Conservation (phyloP, 2,329 filamentous ascomycete genomes). For the Xylariomycetidae sp. region DNA sequence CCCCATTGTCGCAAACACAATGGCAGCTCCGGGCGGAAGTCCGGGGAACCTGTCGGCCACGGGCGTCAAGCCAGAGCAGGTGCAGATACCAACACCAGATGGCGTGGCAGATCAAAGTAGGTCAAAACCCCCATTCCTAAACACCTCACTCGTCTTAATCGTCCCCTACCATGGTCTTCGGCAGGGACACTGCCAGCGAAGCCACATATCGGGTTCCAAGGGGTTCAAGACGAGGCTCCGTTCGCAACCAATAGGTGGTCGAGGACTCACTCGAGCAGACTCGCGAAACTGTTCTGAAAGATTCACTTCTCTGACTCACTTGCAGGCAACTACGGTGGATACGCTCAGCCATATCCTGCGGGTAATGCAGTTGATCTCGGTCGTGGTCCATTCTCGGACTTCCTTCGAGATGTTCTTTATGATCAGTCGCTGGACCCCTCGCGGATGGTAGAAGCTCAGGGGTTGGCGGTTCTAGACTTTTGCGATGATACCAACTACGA, state of each 20-base stretch:
- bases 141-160: background rate
- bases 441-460: constrained; percentile 33
- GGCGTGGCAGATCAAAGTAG: constrained; percentile 24
- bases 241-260: no score
- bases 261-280: no score
- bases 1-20: no score
- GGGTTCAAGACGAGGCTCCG: no score
- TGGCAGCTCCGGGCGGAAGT: constrained; percentile 21
- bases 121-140: constrained; percentile 4
- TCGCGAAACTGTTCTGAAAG: background rate
- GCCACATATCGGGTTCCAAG: no score
- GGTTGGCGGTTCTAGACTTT: constrained; percentile 42
- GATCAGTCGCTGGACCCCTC: constrained; percentile 34
- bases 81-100: constrained; percentile 30
- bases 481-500: constrained; percentile 44
- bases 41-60: constrained; percentile 20
- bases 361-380: constrained; percentile 22
- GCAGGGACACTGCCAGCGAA: no score
- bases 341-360: constrained; percentile 9
- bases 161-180: background rate
- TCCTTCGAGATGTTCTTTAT: constrained; percentile 45
- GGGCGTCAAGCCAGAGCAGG: constrained; percentile 26
- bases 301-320: constrained; percentile 6
- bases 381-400: constrained; percentile 41
- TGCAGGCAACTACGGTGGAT: constrained; percentile 9